Percentiles rank a stretch among this genome's conserved stretches.
phyloP scores from a whole-genome alignment of 2,329 filamentous ascomycete genomes.

The Cytospora leucostoma region DNA sequence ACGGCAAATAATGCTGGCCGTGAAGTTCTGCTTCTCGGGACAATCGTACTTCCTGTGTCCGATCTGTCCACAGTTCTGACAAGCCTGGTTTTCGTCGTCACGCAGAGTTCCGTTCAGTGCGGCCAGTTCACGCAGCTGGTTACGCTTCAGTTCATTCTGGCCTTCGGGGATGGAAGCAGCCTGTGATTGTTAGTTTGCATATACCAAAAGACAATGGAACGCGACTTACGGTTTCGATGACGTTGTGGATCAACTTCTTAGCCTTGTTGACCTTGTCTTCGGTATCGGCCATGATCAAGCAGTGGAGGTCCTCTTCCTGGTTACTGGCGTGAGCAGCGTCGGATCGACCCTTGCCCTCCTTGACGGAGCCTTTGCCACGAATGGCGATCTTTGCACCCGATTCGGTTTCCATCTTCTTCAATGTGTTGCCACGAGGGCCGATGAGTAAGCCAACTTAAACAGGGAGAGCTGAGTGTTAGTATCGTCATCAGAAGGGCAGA shows the following conservation, averaged over 20 bases:
- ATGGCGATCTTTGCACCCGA: conserved; percentile 98
- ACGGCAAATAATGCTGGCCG: conserved; percentile 98
- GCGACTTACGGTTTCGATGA: conserved; percentile 89
- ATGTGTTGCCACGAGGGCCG: conserved; percentile 98
- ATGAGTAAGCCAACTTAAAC: conserved; percentile 99
- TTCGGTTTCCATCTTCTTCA: conserved; percentile 99
- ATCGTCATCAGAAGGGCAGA: conserved; percentile 42
- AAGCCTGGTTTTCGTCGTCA: conserved; percentile 98
- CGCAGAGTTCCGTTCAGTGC: conserved; percentile 98
- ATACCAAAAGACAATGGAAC: not conserved
- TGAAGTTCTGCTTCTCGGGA: conserved; percentile 95
- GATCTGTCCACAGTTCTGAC: conserved; percentile 98
- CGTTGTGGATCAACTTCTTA: conserved; percentile 96
- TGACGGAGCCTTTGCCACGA: conserved; percentile 98
- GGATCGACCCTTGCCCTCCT: conserved; percentile 98
- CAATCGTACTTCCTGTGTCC: conserved; percentile 99
- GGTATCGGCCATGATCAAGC: conserved; percentile 98
- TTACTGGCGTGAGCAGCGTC: conserved; percentile 99
- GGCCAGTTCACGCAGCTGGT: conserved; percentile 95
- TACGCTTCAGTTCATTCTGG: conserved; percentile 98
- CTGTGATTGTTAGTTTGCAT: conserved; percentile 49
- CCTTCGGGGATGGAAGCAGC: conserved; percentile 98
- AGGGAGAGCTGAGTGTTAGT: conserved; percentile 93
- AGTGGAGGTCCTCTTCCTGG: conserved; percentile 99
- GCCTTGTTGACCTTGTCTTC: conserved; percentile 99